These are phyloP conservation scores for Chrysanthemum lavandulifolium DNA, from an alignment of 129 eudicot species.

Conservation along the genomic window DNA sequence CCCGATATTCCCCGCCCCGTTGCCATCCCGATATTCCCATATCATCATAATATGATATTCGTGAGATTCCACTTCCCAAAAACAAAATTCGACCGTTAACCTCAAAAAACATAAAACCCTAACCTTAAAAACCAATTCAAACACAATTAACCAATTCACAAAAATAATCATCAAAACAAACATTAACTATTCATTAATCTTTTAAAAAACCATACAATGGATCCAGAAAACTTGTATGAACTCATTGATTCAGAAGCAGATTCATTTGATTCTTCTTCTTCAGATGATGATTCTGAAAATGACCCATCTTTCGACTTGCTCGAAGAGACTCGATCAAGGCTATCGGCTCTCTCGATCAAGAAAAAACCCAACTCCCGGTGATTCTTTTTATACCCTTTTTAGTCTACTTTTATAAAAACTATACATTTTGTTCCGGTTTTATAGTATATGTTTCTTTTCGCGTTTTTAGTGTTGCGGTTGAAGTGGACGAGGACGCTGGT, in stretches of 20 bases:
- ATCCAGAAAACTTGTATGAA: neutral
- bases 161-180: too few species aligned
- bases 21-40: too few species aligned
- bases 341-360: constrained; percentile 59
- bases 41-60: neutral
- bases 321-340: constrained; percentile 42
- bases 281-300: constrained; percentile 56
- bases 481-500: constrained; percentile 24
- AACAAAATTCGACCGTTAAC: constrained; percentile 7
- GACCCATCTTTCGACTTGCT: constrained; percentile 53
- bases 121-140: constrained; percentile 7
- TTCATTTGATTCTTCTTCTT: constrained; percentile 25
- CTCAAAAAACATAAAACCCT: neutral
- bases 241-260: constrained; percentile 35
- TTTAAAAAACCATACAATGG: too few species aligned
- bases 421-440: neutral
- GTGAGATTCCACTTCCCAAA: neutral
- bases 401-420: neutral
- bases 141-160: neutral
- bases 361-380: constrained; percentile 43
- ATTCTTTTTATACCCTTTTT: neutral
- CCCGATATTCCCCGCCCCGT: too few species aligned
- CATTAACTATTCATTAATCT: too few species aligned
- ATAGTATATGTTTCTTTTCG: neutral
- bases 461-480: constrained; percentile 20